Percentiles rank a stretch among this genome's conserved stretches.
These are phyloP conservation scores for Astragalus membranaceus DNA, from an alignment of 306 rosid genomes.

Conservation along the genomic window DNA sequence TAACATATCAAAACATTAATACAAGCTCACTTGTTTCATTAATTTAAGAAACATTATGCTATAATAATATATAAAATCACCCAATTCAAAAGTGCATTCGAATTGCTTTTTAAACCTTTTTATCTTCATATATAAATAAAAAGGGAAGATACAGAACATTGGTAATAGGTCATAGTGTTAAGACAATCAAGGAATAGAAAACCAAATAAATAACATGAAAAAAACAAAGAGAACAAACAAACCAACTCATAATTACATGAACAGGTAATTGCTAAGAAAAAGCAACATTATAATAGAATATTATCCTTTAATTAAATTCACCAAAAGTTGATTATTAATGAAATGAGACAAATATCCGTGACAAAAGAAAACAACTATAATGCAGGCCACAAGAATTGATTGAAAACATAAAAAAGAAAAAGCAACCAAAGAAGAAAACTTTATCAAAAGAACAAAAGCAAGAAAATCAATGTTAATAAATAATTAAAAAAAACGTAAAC, in stretches of 20 bases:
- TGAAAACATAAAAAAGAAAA: background rate
- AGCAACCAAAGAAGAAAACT: background rate
- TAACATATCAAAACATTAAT: conserved; percentile 17
- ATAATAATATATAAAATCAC: too few relatives aligned
- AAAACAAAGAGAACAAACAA: too few relatives aligned
- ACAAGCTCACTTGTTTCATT: background rate
- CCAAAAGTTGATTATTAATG: background rate
- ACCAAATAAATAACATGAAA: too few relatives aligned
- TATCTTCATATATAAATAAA: too few relatives aligned
- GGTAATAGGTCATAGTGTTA: too few relatives aligned
- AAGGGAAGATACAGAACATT: too few relatives aligned
- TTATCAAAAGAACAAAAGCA: background rate
- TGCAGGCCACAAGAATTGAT: background rate
- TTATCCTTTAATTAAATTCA: background rate
- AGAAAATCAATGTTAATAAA: background rate
- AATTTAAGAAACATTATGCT: background rate
- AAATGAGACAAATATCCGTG: conserved; percentile 17
- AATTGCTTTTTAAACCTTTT: too few relatives aligned
- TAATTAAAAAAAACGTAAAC: background rate
- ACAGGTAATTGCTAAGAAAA: too few relatives aligned
- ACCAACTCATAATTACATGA: background rate
- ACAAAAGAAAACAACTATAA: background rate
- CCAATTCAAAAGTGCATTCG: too few relatives aligned
- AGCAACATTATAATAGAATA: too few relatives aligned
- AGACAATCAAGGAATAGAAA: too few relatives aligned